Evolutionary conservation across 2,329 filamentous ascomycete genomes (phyloP).

Genomic region (Bipolaris bicolor): DNA sequence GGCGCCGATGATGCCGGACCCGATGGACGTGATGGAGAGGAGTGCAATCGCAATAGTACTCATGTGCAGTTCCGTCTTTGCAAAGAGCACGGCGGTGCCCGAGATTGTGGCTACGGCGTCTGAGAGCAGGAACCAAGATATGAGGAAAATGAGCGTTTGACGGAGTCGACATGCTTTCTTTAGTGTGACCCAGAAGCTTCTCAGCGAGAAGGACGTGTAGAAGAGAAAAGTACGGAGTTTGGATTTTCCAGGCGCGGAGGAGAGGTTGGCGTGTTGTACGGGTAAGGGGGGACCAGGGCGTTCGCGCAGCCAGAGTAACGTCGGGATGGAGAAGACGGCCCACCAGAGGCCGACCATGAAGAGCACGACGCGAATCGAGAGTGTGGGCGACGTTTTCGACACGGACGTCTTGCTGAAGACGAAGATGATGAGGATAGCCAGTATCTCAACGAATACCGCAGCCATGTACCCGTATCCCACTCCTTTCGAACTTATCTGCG

Average conservation of each 20-base stretch:
- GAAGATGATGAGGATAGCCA: slow-evolving; percentile 76
- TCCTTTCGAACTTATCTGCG: slow-evolving; percentile 83
- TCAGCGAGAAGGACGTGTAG: slow-evolving; percentile 83
- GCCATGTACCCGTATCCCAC: slow-evolving; percentile 90
- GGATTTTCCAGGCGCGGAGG: slow-evolving; percentile 1
- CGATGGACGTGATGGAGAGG: slow-evolving; percentile 89
- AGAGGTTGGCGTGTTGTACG: slow-evolving; percentile 16
- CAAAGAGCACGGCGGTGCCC: slow-evolving; percentile 91
- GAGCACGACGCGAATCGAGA: slow-evolving; percentile 80
- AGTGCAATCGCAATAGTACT: slow-evolving; percentile 81
- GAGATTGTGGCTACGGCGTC: slow-evolving; percentile 93
- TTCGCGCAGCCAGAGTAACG: slow-evolving; percentile 80
- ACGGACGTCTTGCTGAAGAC: slow-evolving; percentile 48
- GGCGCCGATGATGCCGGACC: slow-evolving; percentile 81
- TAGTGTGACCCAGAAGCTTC: slow-evolving; percentile 78
- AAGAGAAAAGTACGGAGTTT: slow-evolving; percentile 54
- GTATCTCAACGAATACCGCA: slow-evolving; percentile 77
- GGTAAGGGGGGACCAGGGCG: slow-evolving; percentile 81
- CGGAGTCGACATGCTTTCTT: slow-evolving; percentile 70
- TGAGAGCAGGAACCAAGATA: slow-evolving; percentile 88
- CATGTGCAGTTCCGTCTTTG: slow-evolving; percentile 90
- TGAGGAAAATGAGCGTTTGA: slow-evolving; percentile 77
- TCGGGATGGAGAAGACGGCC: slow-evolving; percentile 83
- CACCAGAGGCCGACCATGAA: slow-evolving; percentile 87
- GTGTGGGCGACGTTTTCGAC: slow-evolving; percentile 72